Percentiles rank a stretch among this genome's conserved stretches.
These are phyloP conservation scores for Cardamine chenopodiifolia DNA, from an alignment of 345 rosid species.

Conservation along the genomic window DNA sequence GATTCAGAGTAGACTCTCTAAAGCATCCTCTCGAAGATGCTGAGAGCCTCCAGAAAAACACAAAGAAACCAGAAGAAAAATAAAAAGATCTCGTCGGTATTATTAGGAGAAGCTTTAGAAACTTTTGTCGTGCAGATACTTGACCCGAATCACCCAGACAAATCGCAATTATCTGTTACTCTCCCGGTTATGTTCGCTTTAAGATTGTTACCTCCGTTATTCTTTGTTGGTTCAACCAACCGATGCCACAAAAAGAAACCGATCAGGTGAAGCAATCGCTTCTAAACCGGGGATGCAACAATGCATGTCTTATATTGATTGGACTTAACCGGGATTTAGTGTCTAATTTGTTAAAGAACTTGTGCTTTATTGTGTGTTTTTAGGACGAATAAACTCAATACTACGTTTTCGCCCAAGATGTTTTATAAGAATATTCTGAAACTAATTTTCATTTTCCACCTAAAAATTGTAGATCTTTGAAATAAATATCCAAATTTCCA, in stretches of 20 bases:
- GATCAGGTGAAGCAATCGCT: background rate
- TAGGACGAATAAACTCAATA: background rate
- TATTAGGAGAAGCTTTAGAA: background rate
- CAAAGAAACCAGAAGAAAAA: background rate
- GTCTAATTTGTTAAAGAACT: background rate
- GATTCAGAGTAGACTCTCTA: slow-evolving; percentile 23
- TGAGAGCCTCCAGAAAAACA: slow-evolving; percentile 5
- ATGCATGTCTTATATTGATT: background rate
- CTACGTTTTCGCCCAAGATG: background rate
- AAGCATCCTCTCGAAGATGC: slow-evolving; percentile 28
- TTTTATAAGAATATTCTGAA: no score
- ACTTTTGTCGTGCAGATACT: background rate
- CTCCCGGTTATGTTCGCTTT: slow-evolving; percentile 20
- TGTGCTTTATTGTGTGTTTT: background rate
- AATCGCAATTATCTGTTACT: slow-evolving; percentile 13
- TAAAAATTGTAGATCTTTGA: background rate
- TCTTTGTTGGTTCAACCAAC: slow-evolving; percentile 10
- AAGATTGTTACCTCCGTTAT: background rate
- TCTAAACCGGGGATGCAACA: background rate
- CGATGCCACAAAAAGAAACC: background rate
- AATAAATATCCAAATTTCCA: background rate
- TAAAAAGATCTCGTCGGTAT: slow-evolving; percentile 12
- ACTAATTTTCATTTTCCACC: background rate
- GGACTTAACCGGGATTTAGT: slow-evolving; percentile 3
- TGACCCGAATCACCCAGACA: slow-evolving; percentile 1